Conservation (phyloP, 352 stramenopile species). For the Pythium vanterpoolii region DNA sequence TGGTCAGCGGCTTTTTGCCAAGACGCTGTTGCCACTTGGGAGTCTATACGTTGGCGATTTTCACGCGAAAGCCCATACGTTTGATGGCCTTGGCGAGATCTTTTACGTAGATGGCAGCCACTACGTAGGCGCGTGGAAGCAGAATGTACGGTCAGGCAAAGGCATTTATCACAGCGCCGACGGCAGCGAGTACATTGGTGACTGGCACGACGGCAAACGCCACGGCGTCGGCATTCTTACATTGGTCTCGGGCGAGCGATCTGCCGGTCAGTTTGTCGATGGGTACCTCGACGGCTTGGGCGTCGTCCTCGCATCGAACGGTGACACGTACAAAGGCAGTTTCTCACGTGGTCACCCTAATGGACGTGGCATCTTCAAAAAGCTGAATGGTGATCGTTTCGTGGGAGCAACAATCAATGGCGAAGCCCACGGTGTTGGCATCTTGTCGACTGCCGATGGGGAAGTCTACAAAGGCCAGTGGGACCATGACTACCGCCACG, state of each 20-base stretch:
- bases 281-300: constrained; percentile 80
- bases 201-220: constrained; percentile 71
- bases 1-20: constrained; percentile 43
- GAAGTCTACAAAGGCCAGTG: constrained; percentile 90
- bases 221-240: constrained; percentile 83
- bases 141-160: constrained; percentile 61
- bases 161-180: constrained; percentile 60
- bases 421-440: constrained; percentile 69
- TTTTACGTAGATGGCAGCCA: constrained; percentile 75
- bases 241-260: constrained; percentile 76
- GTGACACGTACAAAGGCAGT: constrained; percentile 82
- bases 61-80: constrained; percentile 28
- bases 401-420: constrained; percentile 64
- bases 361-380: constrained; percentile 64
- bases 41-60: constrained; percentile 83
- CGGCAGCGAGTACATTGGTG: constrained; percentile 62
- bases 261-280: constrained; percentile 77
- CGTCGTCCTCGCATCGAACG: constrained; percentile 54
- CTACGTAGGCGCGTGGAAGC: constrained; percentile 83
- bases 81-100: constrained; percentile 86
- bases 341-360: constrained; percentile 43
- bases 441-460: constrained; percentile 70
- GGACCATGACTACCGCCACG: constrained; percentile 56
- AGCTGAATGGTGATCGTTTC: constrained; percentile 63
- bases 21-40: constrained; percentile 56